Base-by-base conservation (phyloP, 129 eudicot species). In the Chrysanthemum makinoi region DNA sequence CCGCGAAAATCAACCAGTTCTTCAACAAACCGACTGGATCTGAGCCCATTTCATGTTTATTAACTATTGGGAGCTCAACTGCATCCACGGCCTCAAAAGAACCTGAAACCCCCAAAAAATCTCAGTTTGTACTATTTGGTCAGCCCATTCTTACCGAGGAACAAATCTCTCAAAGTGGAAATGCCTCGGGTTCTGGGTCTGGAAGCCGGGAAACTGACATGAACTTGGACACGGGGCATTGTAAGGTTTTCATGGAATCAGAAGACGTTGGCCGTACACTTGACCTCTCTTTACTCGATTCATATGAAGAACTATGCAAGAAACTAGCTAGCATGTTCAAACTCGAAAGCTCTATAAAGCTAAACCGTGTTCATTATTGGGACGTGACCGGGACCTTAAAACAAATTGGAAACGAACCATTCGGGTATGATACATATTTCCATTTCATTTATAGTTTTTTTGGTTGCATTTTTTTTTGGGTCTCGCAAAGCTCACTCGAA, bases 261-360 rank as follows among this genome's bases (percentile, higher is more conserved):
- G 98, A 87, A 75, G 95, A 92, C 12, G 91, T 92, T 4, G 98
- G 98, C 17, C 91, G 98, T 18, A 92, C 96, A 53, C 86, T 92
- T 16, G 95, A 92, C 65, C 91, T 92, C 7, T 79, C 91, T 0
- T 51, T 92, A 73, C 82, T 92, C 6, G 77, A 73, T 47, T 85
- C 96, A 0, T 94, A 94, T 46, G 98, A 87, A 74, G 94, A 92
- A 67, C 51, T 92, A 69, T 82, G 82, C 84, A 53, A 54, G 53
- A 92, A 82, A 80, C 74, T 92, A 56, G 84, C 82, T 19, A 69
- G 72, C 80, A 84, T 92, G 95, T 89, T 92, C 52, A 80, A 79
- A n/a, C 60, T 80, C 16, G 86, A 79, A 70, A 77, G 72, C 73
- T 76, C 88, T 0, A 86, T 85, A 46, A 78, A 83, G 64, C 53